Evolutionary conservation across 768 basidiomycete genomes (phyloP).

Genomic region (Hortiboletus flavorubellus): DNA sequence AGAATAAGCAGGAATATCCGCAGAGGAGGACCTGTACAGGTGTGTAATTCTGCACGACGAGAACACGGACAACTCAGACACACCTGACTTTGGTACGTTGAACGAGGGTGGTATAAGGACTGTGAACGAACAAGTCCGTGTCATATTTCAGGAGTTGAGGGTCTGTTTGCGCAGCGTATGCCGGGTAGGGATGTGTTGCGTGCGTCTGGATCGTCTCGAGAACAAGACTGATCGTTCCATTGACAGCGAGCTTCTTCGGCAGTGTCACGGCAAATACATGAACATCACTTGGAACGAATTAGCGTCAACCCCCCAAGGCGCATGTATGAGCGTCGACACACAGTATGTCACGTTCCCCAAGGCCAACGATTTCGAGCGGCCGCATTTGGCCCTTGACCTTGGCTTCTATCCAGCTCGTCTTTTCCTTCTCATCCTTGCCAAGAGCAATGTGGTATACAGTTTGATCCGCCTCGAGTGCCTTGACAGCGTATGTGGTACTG

Average conservation of each 20-base stretch:
- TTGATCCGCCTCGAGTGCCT: constrained; percentile 59
- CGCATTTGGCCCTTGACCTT: constrained; percentile 69
- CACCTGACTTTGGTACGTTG: constrained; percentile 89
- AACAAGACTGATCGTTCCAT: constrained; percentile 70
- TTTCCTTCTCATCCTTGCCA: constrained; percentile 55
- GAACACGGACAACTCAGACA: constrained; percentile 23
- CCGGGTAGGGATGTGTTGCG: constrained; percentile 73
- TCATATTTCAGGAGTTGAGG: constrained; percentile 77
- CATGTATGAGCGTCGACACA: constrained; percentile 35
- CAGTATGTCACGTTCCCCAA: constrained; percentile 48
- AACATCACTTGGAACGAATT: constrained; percentile 37
- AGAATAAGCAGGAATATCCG: constrained; percentile 69
- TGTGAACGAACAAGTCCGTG: constrained; percentile 75
- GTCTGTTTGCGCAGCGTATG: constrained; percentile 67
- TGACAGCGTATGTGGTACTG: constrained; percentile 85
- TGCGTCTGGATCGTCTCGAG: constrained; percentile 79
- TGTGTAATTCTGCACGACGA: constrained; percentile 1
- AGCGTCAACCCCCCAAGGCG: constrained; percentile 11
- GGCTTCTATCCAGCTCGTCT: constrained; percentile 76
- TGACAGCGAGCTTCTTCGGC: constrained; percentile 54
- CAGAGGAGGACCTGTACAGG: constrained; percentile 57
- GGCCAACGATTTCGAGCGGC: constrained; percentile 49
- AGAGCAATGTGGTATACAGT: constrained; percentile 68
- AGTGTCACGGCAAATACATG: constrained; percentile 61
- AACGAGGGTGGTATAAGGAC: constrained; percentile 75